Conservation (phyloP, 768 basidiomycete species). For the Lactarius hengduanensis region DNA sequence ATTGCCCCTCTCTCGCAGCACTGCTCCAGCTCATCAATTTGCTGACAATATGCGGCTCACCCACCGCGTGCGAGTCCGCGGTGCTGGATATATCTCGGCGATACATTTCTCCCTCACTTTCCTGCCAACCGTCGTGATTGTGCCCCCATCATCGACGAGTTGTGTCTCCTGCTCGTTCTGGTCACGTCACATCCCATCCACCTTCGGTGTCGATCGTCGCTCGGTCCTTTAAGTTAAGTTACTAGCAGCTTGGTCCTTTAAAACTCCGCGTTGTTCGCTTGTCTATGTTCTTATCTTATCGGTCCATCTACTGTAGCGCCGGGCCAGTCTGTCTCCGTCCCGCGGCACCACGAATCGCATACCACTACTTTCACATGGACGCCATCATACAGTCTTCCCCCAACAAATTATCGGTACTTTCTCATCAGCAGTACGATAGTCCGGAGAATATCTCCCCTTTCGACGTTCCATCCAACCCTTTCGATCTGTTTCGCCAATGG, state of each 20-base stretch:
- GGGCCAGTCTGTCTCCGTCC: neutral
- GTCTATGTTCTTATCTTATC: slow-evolving; percentile 1
- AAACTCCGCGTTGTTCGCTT: neutral
- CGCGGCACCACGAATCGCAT: neutral
- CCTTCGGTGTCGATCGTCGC: too few species aligned
- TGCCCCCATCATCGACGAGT: neutral
- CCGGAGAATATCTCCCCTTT: slow-evolving; percentile 61
- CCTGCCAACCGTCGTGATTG: too few species aligned
- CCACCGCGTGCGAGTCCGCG: neutral
- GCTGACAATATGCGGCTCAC: neutral
- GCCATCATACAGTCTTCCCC: slow-evolving; percentile 43
- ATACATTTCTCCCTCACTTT: neutral
- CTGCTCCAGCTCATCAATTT: neutral
- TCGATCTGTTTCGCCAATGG: slow-evolving; percentile 87
- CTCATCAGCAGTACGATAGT: slow-evolving; percentile 74
- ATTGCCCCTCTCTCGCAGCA: neutral
- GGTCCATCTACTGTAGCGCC: neutral
- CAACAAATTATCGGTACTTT: slow-evolving; percentile 63
- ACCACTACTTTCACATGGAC: slow-evolving; percentile 42
- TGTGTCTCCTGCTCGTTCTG: neutral
- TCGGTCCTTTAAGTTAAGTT: too few species aligned
- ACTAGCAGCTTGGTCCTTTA: neutral
- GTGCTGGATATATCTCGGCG: neutral
- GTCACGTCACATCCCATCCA: too few species aligned
- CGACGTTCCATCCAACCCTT: slow-evolving; percentile 62